Evolutionary conservation across 129 eudicot genomes (phyloP), one percentile per base, ranked within the genome.

Genomic region (Saposhnikovia divaricata): DNA sequence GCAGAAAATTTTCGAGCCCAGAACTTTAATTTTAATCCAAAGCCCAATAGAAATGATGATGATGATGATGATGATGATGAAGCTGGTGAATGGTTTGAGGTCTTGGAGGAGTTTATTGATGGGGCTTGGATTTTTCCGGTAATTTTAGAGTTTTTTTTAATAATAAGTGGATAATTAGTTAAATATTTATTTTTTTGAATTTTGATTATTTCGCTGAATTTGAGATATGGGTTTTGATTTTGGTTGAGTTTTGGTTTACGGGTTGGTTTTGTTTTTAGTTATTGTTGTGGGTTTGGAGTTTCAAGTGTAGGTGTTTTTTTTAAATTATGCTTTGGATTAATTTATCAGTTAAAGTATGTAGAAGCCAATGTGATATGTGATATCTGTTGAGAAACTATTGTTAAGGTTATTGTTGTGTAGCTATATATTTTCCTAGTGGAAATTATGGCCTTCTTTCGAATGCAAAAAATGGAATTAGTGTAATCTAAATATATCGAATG

Each of bases 51-150:
- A 2, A 80, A 65, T 21, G 89, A 80, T 23, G 85, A 83, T 19
- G 82, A 86, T 23, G 85, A 76, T 12, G 83, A 71, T 0, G 90
- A 84, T 0, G 90, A 84, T 18, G 89, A 72, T 34, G 85, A 81
- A 16, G 78, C 80, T 78, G 81, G 82, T 66, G 81, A 81, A 74
- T 85, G 91, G 93, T 75, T 73, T 47, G 87, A 75, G 25, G 80
- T 84, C 75, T 78, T 89, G 45, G 91, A 88, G 76, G 88, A 91
- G 75, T 81, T 91, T 78, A 78, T 93, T 77, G 96, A 91, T n/a
- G 85, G 89, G 82, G 90, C 90, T 76, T 93, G 96, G 97, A 88
- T 93, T 77, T 81, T 91, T 68, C 90, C 87, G 97, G 98, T 93
- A 77, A 80, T 31, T 80, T 45, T 13, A 12, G 6, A 7, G 0